Base-by-base conservation (phyloP, 2,329 filamentous ascomycete genomes). In the Pseudogymnoascus sp. region DNA sequence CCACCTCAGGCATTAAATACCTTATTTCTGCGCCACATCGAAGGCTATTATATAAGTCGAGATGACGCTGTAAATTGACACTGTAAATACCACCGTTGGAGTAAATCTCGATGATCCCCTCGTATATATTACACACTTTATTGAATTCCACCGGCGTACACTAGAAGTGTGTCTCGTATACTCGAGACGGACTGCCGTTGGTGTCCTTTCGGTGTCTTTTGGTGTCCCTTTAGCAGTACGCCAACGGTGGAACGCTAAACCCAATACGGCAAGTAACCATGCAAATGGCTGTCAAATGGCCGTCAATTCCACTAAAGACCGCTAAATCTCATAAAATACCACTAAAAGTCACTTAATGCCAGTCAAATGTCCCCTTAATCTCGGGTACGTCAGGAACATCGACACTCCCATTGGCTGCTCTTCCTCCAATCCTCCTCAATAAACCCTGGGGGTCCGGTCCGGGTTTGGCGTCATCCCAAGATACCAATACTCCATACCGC, bases 261-360 rank as follows among this genome's bases (percentile, higher is more conserved):
- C 47, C 1, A 34, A 31, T 18, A 7, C 4, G 18, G 47, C 47
- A 57, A 57, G 5, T 18, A 57, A 57, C 47, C 47, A 57, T 57
- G 47, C 10, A 57, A 57, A 57, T 57, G 47, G 47, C 47, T 57
- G 47, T 57, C 47, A 57, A 57, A 16, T 31, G 26, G 47, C 47
- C 10, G 26, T 54, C 26, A 54, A 31, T 26, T 1, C n/a, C 14
- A 8, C 47, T 31, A 57, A 34, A 57, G 5, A 1, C 10, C 47
- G 6, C 47, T 34, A 18, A 18, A 26, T n/a, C 7, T 6, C 21
- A 14, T 18, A 14, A 45, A 23, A 45, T 12, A 1, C 8, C 42
- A 6, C 42, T 45, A 45, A 47, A 54, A 11, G 14, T 11, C 7
- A 57, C 26, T 34, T 34, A 34, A 57, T 57, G 51, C 29, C 51